Evolutionary conservation across 768 basidiomycete species (phyloP), one percentile per base, ranked within the genome.

Genomic region (Trametes gibbosa): DNA sequence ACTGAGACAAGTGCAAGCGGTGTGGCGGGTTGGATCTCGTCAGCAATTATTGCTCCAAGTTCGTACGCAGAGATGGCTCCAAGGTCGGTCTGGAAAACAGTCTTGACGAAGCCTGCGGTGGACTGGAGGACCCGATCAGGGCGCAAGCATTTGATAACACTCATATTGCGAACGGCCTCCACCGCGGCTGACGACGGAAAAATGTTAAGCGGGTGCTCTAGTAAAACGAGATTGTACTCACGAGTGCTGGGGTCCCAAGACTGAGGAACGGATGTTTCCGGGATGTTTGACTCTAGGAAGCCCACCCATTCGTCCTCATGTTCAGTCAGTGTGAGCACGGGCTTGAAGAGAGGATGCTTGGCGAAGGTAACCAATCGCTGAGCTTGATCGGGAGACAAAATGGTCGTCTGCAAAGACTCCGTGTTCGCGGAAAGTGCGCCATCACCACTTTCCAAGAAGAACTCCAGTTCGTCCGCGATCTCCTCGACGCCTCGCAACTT

Each of bases 1-100:
- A 99, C 94, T 6, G 96, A 98, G 29, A 95, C 84, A 49, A 99
- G 77, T 3, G 94, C 91, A 24, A 98, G 76, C 1, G 97, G 95
- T 0, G 92, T 92, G 3, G 83, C 79, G 2, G 94, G 81, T 3
- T 83, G 80, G 32, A 95, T 83, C 69, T 98, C 94, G 66, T 89
- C 81, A 7, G 79, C 65, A 25, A 98, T 92, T 77, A 98, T 88
- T 9, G 74, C 71, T 19, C 81, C 80, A 25, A 99, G 83, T 53
- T 95, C 89, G 69, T 86, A 92, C 45, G 78, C 81, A 0, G 92
- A 81, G 70, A 89, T 83, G 12, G 76, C 73, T 16, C 90, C 81
- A n/a, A 98, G 77, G 64, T 96, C 92, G 8, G 83, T 80, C 55
- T 85, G 81, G 76, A 99, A 97, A 13, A 91, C 87, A 12, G 77